Percentiles rank a stretch among this genome's conserved stretches.
Conservation (phyloP, 345 rosid species). For the Lumnitzera racemosa region DNA sequence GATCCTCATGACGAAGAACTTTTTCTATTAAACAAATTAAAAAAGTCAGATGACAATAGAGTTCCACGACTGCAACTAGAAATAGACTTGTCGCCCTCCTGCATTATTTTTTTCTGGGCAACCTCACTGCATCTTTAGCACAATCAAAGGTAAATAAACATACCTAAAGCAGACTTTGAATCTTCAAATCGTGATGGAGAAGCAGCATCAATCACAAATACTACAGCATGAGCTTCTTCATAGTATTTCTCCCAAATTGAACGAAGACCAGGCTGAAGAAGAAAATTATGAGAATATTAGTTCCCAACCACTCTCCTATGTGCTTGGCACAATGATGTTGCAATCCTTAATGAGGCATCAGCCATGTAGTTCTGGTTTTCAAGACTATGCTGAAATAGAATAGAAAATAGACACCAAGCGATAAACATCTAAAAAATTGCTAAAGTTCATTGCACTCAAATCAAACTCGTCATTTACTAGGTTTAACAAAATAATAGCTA, state of each 20-base stretch:
- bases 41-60: background rate
- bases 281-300: conserved; percentile 2
- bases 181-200: conserved; percentile 94
- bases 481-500: too few relatives aligned
- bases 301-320: background rate
- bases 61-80: background rate
- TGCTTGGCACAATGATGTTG: too few relatives aligned
- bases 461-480: too few relatives aligned
- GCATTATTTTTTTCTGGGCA: too few relatives aligned
- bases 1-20: conserved; percentile 89
- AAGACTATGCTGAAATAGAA: too few relatives aligned
- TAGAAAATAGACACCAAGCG: too few relatives aligned
- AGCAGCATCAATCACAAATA: conserved; percentile 89
- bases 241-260: conserved; percentile 99
- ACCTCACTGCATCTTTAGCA: background rate
- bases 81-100: background rate
- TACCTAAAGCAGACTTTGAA: conserved; percentile 84
- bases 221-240: conserved; percentile 95
- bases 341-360: too few relatives aligned
- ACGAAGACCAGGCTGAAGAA: conserved; percentile 81
- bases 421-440: too few relatives aligned
- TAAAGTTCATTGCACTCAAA: too few relatives aligned
- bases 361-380: too few relatives aligned
- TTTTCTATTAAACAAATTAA: conserved; percentile 44
- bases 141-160: background rate